Percentiles rank a stretch among this genome's conserved stretches.
Conservation (phyloP, 441 rosid species). For the Dalechampia spathulata region DNA sequence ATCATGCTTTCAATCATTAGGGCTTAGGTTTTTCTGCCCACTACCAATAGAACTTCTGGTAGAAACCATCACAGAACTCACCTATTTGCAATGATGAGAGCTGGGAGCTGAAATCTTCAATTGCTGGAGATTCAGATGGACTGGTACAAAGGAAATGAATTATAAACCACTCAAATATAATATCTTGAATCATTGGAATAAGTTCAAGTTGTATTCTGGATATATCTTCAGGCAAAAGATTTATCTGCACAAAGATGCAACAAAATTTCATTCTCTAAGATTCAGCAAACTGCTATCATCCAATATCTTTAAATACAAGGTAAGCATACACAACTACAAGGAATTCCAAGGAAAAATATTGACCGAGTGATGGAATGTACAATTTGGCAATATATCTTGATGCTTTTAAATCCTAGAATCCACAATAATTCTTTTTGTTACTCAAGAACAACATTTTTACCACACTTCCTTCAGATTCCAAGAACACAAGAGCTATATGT, state of each 20-base stretch:
- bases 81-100: constrained; percentile 90
- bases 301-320: not conserved
- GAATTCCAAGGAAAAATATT: not conserved
- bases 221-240: constrained; percentile 62
- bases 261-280: not conserved
- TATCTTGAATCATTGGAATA: constrained; percentile 88
- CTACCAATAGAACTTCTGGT: not conserved
- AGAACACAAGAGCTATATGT: not conserved
- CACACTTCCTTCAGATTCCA: not conserved
- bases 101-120: constrained; percentile 89
- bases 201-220: constrained; percentile 77
- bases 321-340: not conserved
- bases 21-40: too few relatives aligned
- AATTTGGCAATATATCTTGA: not conserved
- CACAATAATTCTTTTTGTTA: not conserved
- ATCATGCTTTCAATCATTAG: too few relatives aligned
- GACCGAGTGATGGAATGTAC: not conserved
- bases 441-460: not conserved
- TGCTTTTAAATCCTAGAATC: too few relatives aligned
- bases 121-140: constrained; percentile 67
- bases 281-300: not conserved
- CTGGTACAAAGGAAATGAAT: constrained; percentile 64
- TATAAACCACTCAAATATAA: constrained; percentile 78
- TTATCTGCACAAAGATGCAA: constrained; percentile 44
- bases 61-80: constrained; percentile 26